phyloP scores from a whole-genome alignment of 306 rosid species.

The Bauhinia variegata region DNA sequence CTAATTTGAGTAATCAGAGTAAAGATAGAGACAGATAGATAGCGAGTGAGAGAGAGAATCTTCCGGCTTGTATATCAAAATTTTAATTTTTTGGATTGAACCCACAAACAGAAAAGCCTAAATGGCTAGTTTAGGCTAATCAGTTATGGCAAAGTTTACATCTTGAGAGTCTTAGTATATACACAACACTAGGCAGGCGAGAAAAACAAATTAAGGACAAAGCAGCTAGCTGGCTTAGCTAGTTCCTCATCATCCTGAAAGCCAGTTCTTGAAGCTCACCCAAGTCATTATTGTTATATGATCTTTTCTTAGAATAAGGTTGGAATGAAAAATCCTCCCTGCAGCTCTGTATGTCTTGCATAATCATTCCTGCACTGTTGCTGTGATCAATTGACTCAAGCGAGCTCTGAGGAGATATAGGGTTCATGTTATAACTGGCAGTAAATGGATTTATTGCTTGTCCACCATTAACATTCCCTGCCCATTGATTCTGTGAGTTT shows the following conservation, averaged over 20 bases:
- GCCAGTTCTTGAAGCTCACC: constrained; percentile 95
- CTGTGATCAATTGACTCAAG: constrained; percentile 68
- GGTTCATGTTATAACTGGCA: constrained; percentile 56
- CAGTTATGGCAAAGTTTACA: constrained; percentile 32
- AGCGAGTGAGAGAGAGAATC: neutral
- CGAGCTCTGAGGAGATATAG: constrained; percentile 87
- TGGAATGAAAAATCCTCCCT: constrained; percentile 51
- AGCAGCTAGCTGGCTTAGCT: constrained; percentile 25
- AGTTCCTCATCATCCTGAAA: constrained; percentile 91
- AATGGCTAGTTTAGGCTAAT: constrained; percentile 41
- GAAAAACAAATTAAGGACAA: constrained; percentile 30
- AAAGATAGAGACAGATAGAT: too few relatives aligned
- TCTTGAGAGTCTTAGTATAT: constrained; percentile 43
- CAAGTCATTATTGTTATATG: constrained; percentile 51
- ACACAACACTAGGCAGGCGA: constrained; percentile 36
- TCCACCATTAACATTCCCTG: constrained; percentile 42
- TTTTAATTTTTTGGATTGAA: constrained; percentile 38
- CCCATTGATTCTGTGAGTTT: constrained; percentile 58
- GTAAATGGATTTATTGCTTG: constrained; percentile 44
- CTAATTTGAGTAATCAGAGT: constrained; percentile 16
- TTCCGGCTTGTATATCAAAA: constrained; percentile 27
- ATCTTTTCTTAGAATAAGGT: constrained; percentile 52
- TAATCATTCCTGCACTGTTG: constrained; percentile 49
- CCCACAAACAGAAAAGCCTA: constrained; percentile 42
- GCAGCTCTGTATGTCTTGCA: constrained; percentile 62